These are phyloP conservation scores for Suillus sp. DNA, from an alignment of 768 basidiomycete genomes.

Conservation along the genomic window DNA sequence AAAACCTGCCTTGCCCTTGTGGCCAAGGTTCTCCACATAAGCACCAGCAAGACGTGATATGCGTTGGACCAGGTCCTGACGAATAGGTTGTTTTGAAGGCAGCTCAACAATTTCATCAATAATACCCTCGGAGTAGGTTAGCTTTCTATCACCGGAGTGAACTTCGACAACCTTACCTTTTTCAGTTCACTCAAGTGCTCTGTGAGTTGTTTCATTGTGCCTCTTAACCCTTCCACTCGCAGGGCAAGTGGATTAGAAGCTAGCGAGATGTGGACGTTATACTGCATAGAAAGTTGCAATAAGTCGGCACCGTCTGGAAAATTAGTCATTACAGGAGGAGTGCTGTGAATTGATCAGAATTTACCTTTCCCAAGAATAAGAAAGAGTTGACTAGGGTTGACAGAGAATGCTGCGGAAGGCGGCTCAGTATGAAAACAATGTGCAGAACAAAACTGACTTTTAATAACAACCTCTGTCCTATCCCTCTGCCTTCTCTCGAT, in stretches of 20 bases:
- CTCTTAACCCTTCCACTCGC: conserved; percentile 58
- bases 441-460: conserved; percentile 42
- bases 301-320: conserved; percentile 64
- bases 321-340: conserved; percentile 12
- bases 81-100: conserved; percentile 47
- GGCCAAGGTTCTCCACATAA: conserved; percentile 54
- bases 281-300: conserved; percentile 56
- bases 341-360: neutral
- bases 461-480: conserved; percentile 46
- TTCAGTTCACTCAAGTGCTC: conserved; percentile 51
- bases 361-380: conserved; percentile 72
- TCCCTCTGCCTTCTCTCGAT: conserved; percentile 53
- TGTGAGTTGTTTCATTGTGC: conserved; percentile 48
- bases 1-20: conserved; percentile 45
- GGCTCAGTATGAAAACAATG: conserved; percentile 6
- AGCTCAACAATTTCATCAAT: conserved; percentile 41
- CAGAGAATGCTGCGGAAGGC: conserved; percentile 47
- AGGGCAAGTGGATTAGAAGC: conserved; percentile 56
- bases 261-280: conserved; percentile 64
- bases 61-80: conserved; percentile 51
- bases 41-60: conserved; percentile 73
- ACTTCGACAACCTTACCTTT: conserved; percentile 40
- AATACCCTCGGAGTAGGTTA: conserved; percentile 22
- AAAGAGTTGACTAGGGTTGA: conserved; percentile 64
- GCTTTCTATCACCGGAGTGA: conserved; percentile 1